phyloP scores from a whole-genome alignment of 1,284 basidiomycete genomes.

The Athelia sp. region DNA sequence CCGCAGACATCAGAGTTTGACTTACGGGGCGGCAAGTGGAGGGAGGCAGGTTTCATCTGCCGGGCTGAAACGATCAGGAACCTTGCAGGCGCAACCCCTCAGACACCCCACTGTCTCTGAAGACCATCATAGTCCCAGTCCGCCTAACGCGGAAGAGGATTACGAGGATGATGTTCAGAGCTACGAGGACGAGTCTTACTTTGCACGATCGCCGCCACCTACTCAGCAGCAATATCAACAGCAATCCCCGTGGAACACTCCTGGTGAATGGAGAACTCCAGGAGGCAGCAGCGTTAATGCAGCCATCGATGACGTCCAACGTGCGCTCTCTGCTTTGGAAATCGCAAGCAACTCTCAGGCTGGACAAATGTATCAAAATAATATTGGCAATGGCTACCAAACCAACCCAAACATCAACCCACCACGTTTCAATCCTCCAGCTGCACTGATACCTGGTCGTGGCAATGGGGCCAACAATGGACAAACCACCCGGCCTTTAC shows the following conservation, averaged over 20 bases:
- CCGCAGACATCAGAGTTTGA: conserved; percentile 74
- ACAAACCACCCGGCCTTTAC: conserved; percentile 37
- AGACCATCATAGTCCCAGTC: conserved; percentile 33
- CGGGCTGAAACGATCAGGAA: conserved; percentile 67
- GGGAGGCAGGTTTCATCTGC: conserved; percentile 32
- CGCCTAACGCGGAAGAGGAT: conserved; percentile 54
- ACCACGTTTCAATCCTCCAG: conserved; percentile 60
- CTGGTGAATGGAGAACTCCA: conserved; percentile 57
- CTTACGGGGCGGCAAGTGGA: conserved; percentile 53
- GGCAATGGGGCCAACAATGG: conserved; percentile 29
- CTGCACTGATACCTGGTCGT: conserved; percentile 37
- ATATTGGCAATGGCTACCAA: conserved; percentile 30
- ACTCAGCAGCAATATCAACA: conserved; percentile 48
- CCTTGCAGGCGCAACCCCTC: conserved; percentile 49
- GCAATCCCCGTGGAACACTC: conserved; percentile 59
- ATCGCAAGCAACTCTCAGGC: conserved; percentile 28
- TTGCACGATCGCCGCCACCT: conserved; percentile 22
- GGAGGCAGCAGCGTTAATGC: conserved; percentile 29
- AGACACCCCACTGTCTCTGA: conserved; percentile 27
- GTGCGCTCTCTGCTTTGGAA: conserved; percentile 65
- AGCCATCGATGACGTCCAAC: conserved; percentile 69
- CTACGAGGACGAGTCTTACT: conserved; percentile 59
- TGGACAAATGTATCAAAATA: conserved; percentile 22
- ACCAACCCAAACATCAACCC: conserved; percentile 53
- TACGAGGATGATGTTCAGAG: conserved; percentile 43